A percentile compares a stretch with the other conserved stretches of the same genome.
Conservation (phyloP, 2,329 filamentous ascomycete species). For the Paraphoma sp. region DNA sequence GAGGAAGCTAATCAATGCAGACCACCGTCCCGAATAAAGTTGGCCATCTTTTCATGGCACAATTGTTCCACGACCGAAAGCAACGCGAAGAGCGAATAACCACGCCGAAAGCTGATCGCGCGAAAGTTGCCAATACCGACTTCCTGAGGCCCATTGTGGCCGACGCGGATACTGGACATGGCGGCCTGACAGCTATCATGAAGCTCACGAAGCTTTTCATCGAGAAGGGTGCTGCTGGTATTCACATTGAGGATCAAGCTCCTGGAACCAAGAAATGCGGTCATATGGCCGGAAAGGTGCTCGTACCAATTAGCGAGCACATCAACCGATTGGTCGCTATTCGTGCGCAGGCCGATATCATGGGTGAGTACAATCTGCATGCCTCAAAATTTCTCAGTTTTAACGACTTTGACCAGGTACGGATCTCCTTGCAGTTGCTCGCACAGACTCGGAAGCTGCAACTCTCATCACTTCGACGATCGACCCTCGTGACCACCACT, state of each 20-base stretch:
- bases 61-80: conserved; percentile 99
- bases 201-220: conserved; percentile 98
- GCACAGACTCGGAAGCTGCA: conserved; percentile 96
- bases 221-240: conserved; percentile 94
- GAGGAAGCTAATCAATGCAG: conserved; percentile 53
- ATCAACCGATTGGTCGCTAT: conserved; percentile 98
- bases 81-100: conserved; percentile 93
- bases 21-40: conserved; percentile 99
- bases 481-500: conserved; percentile 91
- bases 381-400: no score
- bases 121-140: conserved; percentile 80
- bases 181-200: conserved; percentile 98
- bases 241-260: conserved; percentile 98
- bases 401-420: conserved; percentile 58
- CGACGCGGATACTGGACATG: conserved; percentile 96
- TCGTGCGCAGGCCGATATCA: conserved; percentile 96
- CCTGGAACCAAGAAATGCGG: conserved; percentile 99
- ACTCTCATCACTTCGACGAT: conserved; percentile 97
- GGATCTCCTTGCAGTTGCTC: conserved; percentile 88
- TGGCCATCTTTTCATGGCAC: conserved; percentile 94
- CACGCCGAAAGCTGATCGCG: conserved; percentile 74
- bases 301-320: conserved; percentile 96
- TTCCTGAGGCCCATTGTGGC: conserved; percentile 96
- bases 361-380: conserved; percentile 65
- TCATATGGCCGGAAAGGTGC: conserved; percentile 98